These are phyloP conservation scores for Curvularia spicifera DNA, from an alignment of 2,329 filamentous ascomycete species.

Conservation along the genomic window DNA sequence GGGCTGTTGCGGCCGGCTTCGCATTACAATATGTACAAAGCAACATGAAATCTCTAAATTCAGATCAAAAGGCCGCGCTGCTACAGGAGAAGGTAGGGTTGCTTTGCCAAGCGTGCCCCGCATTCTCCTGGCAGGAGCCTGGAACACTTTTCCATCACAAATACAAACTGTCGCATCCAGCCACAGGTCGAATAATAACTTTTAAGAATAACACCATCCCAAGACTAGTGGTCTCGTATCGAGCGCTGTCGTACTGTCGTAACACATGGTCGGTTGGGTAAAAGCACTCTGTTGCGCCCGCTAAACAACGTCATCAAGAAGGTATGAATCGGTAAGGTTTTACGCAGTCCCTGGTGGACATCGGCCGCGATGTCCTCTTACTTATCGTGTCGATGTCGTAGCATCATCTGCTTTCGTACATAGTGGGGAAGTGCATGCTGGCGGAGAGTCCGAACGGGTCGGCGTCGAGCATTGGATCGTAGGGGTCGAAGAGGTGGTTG, in stretches of 20 bases:
- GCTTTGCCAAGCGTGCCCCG: constrained; percentile 1
- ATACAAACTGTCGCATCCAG: constrained; percentile 12
- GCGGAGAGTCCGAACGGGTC: constrained; percentile 93
- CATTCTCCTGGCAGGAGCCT: constrained; percentile 1
- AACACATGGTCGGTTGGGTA: constrained; percentile 17
- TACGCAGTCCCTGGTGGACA: constrained; percentile 8
- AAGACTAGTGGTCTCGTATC: constrained; percentile 14
- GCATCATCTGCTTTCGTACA: constrained; percentile 60
- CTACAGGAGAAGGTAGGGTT: constrained; percentile 11
- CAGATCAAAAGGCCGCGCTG: constrained; percentile 19
- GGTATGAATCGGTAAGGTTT: constrained; percentile 8
- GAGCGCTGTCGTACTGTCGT: constrained; percentile 37
- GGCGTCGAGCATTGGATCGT: constrained; percentile 87
- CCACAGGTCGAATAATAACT: constrained; percentile 27
- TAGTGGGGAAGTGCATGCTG: constrained; percentile 92
- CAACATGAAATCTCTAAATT: constrained; percentile 18
- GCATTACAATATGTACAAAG: constrained; percentile 35
- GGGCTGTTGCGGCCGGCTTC: constrained; percentile 19
- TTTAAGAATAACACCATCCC: constrained; percentile 30
- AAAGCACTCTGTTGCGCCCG: constrained; percentile 34
- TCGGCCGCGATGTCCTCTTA: constrained; percentile 16
- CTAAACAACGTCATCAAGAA: constrained; percentile 40
- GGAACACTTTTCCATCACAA: constrained; percentile 13
- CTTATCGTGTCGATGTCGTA: constrained; percentile 20
- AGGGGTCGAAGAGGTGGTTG: constrained; percentile 68